These are phyloP conservation scores for Alternaria arborescens DNA, from an alignment of 2,329 filamentous ascomycete genomes.

Conservation along the genomic window DNA sequence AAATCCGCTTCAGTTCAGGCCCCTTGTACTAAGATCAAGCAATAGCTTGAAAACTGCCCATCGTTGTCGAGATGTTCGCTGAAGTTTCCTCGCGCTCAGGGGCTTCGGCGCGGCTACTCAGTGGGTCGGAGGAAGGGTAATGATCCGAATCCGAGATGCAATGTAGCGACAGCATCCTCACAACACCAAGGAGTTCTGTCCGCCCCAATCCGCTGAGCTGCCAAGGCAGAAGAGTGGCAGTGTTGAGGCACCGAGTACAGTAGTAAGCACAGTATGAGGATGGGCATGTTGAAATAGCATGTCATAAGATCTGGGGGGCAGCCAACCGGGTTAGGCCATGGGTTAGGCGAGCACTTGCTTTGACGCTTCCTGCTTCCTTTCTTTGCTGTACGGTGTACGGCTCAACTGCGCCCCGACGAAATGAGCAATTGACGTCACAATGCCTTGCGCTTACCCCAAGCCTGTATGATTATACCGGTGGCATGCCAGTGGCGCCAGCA, in stretches of 20 bases:
- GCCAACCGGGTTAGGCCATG: neutral
- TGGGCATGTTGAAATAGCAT: neutral
- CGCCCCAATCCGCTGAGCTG: neutral
- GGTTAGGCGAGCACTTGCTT: constrained; percentile 7
- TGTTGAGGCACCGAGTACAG: constrained; percentile 2
- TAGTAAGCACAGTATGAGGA: neutral
- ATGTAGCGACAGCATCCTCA: neutral
- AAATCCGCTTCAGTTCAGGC: neutral
- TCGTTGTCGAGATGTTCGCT: constrained; percentile 4
- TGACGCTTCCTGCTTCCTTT: neutral
- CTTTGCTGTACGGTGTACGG: neutral
- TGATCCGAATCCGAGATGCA: neutral
- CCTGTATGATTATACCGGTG: neutral
- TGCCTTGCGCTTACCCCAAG: neutral
- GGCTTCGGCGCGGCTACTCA: neutral
- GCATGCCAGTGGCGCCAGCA: neutral
- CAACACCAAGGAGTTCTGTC: neutral
- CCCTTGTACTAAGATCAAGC: neutral
- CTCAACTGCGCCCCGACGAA: neutral
- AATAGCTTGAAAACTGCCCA: neutral
- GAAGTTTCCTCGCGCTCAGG: constrained; percentile 4
- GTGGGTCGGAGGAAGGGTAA: neutral
- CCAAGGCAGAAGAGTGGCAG: neutral
- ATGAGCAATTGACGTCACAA: constrained; percentile 14
- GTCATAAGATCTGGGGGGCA: constrained; percentile 5